Conservation (phyloP, 345 rosid species). For the Murraya paniculata region DNA sequence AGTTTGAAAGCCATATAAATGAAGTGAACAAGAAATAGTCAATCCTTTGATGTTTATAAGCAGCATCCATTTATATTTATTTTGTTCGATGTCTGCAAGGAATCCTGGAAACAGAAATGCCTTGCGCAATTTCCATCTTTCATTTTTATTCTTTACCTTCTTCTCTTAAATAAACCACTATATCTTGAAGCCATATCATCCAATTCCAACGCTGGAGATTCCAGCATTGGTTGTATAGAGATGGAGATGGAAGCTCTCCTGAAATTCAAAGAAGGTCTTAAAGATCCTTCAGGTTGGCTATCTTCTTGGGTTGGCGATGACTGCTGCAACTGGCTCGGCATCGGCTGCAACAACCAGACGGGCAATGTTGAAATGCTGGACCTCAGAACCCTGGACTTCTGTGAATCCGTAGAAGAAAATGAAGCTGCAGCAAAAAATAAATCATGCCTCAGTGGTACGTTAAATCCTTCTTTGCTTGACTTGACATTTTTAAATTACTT, state of each 20-base stretch:
- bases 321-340: constrained; percentile 20
- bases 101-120: no score
- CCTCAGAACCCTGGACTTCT: background rate
- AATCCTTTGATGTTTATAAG: no score
- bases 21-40: no score
- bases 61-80: no score
- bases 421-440: no score
- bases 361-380: constrained; percentile 5
- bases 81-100: no score
- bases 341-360: constrained; percentile 5
- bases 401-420: no score
- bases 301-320: constrained; percentile 16
- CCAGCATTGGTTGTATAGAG: constrained; percentile 8
- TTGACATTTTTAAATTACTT: constrained; percentile 2
- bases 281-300: constrained; percentile 22
- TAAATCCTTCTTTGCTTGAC: constrained; percentile 4
- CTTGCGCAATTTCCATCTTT: no score
- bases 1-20: no score
- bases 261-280: constrained; percentile 21
- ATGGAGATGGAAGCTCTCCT: constrained; percentile 30
- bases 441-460: background rate
- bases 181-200: background rate
- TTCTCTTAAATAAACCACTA: background rate
- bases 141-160: background rate
- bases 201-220: background rate